phyloP scores from a whole-genome alignment of 148 eudicot genomes.

The Cornus suecica region DNA sequence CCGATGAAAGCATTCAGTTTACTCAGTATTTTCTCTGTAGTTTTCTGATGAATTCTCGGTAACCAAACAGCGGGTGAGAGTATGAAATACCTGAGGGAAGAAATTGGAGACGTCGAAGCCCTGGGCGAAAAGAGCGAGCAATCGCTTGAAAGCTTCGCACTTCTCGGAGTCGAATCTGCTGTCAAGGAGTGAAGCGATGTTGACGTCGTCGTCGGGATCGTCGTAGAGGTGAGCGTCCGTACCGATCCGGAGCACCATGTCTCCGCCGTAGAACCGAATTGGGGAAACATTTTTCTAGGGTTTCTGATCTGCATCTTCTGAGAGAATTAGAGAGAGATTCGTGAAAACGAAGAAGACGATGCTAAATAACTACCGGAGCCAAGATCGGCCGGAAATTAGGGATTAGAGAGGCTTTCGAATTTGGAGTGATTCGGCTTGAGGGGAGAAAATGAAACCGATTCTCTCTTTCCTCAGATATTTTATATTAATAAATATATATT shows the following conservation, averaged over 20 bases:
- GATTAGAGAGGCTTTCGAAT: too few species aligned
- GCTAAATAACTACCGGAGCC: too few species aligned
- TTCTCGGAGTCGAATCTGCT: slow-evolving; percentile 91
- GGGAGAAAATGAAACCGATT: too few species aligned
- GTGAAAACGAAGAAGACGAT: not conserved
- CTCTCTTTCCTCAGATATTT: too few species aligned
- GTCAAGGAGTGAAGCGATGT: slow-evolving; percentile 72
- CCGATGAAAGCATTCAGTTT: not conserved
- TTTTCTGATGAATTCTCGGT: slow-evolving; percentile 1
- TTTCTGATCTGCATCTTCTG: not conserved
- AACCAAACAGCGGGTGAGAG: not conserved
- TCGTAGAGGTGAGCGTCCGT: slow-evolving; percentile 98
- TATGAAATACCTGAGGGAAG: slow-evolving; percentile 84
- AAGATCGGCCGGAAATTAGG: too few species aligned
- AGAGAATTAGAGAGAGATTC: not conserved
- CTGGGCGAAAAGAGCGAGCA: slow-evolving; percentile 96
- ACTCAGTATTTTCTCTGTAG: not conserved
- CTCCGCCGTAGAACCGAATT: slow-evolving; percentile 81
- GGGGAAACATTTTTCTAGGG: slow-evolving; percentile 58
- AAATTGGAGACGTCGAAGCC: slow-evolving; percentile 87
- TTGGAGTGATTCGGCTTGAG: too few species aligned
- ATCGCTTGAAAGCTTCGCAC: slow-evolving; percentile 92
- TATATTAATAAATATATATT: too few species aligned
- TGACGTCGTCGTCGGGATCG: slow-evolving; percentile 97
- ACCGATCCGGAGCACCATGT: slow-evolving; percentile 90